A percentile compares a stretch with the other conserved stretches of the same genome.
phyloP scores from a whole-genome alignment of 2,329 filamentous ascomycete genomes.

The Cordyceps farinosa region DNA sequence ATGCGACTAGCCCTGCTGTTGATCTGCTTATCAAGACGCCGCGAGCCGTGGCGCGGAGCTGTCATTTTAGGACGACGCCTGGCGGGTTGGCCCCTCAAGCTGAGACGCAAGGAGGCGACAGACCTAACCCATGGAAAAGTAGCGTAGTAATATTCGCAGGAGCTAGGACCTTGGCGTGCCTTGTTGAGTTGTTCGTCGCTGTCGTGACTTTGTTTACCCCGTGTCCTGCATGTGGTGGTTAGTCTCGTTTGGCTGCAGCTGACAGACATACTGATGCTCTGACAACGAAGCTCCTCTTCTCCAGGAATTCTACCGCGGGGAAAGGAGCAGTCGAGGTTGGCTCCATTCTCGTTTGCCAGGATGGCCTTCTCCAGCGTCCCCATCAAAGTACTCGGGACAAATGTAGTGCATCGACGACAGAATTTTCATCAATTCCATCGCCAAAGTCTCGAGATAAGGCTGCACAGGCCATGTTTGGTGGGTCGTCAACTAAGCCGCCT shows the following conservation, averaged over 20 bases:
- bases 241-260: background rate
- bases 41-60: background rate
- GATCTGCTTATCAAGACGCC: slow-evolving; percentile 8
- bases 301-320: background rate
- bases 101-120: slow-evolving; percentile 6
- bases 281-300: background rate
- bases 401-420: background rate
- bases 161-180: background rate
- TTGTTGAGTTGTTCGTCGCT: background rate
- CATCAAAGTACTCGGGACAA: background rate
- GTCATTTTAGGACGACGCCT: slow-evolving; percentile 4
- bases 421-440: slow-evolving; percentile 9
- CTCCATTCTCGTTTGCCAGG: background rate
- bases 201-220: background rate
- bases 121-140: slow-evolving; percentile 16
- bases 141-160: background rate
- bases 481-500: background rate
- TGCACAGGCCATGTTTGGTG: slow-evolving; percentile 15
- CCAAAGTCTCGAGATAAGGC: slow-evolving; percentile 6
- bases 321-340: background rate
- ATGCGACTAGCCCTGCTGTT: background rate
- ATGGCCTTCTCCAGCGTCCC: background rate
- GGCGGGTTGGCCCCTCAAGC: background rate
- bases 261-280: background rate
- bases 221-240: background rate